Percentiles rank a stretch among this genome's conserved stretches.
phyloP scores from a whole-genome alignment of 2,329 filamentous ascomycete genomes.

The Fusarium foetens region DNA sequence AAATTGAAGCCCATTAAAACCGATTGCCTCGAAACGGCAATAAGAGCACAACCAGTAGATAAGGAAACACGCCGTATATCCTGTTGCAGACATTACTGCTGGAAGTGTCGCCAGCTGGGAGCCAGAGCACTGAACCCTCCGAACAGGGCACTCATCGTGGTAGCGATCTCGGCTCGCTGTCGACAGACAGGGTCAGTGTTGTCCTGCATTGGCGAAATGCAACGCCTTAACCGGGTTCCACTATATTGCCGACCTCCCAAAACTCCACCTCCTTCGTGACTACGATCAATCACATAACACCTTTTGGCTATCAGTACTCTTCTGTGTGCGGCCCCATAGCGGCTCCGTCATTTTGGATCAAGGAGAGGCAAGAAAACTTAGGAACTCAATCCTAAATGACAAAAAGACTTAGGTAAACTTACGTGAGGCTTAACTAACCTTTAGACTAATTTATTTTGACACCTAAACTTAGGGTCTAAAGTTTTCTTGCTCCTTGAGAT shows the following conservation, averaged over 20 bases:
- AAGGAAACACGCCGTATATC: neutral
- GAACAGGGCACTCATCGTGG: neutral
- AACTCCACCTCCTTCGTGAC: slow-evolving; percentile 24
- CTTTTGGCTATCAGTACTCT: slow-evolving; percentile 23
- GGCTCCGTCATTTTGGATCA: slow-evolving; percentile 17
- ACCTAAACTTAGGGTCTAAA: neutral
- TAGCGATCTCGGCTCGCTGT: slow-evolving; percentile 16
- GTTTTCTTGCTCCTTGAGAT: neutral
- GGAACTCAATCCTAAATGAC: neutral
- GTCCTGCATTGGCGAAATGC: slow-evolving; percentile 21
- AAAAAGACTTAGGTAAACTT: neutral
- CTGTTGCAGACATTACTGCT: neutral
- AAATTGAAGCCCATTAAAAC: neutral
- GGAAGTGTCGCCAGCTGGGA: neutral
- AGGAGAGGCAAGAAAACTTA: neutral
- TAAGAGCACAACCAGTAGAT: neutral
- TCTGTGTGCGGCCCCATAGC: slow-evolving; percentile 26
- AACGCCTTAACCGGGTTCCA: slow-evolving; percentile 12
- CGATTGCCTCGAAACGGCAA: neutral
- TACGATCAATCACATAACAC: slow-evolving; percentile 42
- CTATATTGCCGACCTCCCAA: neutral
- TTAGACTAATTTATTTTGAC: neutral
- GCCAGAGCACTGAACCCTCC: neutral
- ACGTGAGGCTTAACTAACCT: neutral
- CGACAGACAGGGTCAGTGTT: slow-evolving; percentile 4